Percentiles rank a stretch among this genome's conserved stretches.
These are phyloP conservation scores for Diversispora eburnea DNA, from an alignment of 192 early-diverging fungal species.

Conservation along the genomic window DNA sequence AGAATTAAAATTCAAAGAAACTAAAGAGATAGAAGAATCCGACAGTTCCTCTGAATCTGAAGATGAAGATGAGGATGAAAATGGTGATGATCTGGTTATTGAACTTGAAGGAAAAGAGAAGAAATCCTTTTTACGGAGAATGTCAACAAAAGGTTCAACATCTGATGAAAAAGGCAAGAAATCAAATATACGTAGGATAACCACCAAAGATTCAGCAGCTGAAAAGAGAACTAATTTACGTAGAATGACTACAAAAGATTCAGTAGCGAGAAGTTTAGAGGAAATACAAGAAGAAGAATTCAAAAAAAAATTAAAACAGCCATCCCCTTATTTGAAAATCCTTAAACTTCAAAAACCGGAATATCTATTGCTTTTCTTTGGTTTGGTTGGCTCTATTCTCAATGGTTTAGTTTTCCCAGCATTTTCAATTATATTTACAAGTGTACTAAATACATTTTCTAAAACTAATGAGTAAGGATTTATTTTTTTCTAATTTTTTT, in stretches of 20 bases:
- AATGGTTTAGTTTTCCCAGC: no score
- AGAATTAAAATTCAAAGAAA: constrained; percentile 47
- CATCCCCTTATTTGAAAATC: no score
- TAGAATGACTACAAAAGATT: constrained; percentile 34
- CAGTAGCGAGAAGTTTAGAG: no score
- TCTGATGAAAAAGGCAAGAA: constrained; percentile 35
- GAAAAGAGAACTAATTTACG: constrained; percentile 14
- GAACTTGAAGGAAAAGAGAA: constrained; percentile 31
- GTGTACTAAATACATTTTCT: neutral
- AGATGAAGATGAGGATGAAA: constrained; percentile 15
- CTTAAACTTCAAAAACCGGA: no score
- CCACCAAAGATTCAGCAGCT: no score
- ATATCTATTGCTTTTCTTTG: no score
- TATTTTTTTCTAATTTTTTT: constrained; percentile 43
- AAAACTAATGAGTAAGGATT: constrained; percentile 5
- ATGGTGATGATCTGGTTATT: constrained; percentile 28
- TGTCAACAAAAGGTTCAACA: no score
- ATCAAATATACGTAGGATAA: neutral
- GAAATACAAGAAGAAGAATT: no score
- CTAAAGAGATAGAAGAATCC: neutral
- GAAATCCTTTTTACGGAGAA: constrained; percentile 12
- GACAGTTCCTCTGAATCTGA: neutral
- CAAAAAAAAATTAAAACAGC: no score
- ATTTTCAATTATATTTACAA: no score
- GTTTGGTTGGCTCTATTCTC: no score